Base-by-base conservation (phyloP, 257 asterid genomes). In the Pogostemon cablin region DNA sequence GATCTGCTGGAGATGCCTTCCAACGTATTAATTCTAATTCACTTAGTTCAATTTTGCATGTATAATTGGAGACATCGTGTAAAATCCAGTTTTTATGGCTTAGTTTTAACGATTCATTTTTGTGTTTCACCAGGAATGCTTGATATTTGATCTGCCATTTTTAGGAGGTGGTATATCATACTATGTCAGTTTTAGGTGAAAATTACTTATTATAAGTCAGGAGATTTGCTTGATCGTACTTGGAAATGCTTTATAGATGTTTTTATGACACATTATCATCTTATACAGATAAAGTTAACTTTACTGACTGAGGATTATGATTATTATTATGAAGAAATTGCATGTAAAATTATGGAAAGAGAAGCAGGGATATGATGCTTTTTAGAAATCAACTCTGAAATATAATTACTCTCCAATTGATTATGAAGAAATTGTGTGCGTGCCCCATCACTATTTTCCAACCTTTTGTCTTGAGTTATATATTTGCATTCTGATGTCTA, bases 1-100 rank as follows among this genome's bases (percentile, higher is more conserved):
- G 80, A 86, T 78, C 59, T 53, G 61, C 72, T 75, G 74, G 77
- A 77, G 84, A 80, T 71, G 83, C 80, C 87, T 89, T 20, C 52
- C 64, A 62, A 58, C 53, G 43, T 79, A 74, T 12, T 39, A 20
- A 65, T 25, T 12, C 11, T 58, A 38, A 32, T 40, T 37, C 54
- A 11, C 43, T 42, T 12, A 20, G 59, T 77, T 50, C 77, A 55
- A 65, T 67, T 79, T 78, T 57, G 77, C 57, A n/a, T 55, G 39
- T 74, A 55, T 44, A 25, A 25, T 46, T 61, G 71, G 66, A 52
- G 48, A 56, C 57, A n/a, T 39, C 37, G 9, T 78, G 75, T 52
- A 63, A 53, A 25, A 72, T 68, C 57, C 59, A 20, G 40, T 44
- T 32, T 50, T 32, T 48, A 6, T 40, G 1, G 42, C 46, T 44